phyloP scores from a whole-genome alignment of 2,329 filamentous ascomycete genomes.

The Exophiala xenobiotica region DNA sequence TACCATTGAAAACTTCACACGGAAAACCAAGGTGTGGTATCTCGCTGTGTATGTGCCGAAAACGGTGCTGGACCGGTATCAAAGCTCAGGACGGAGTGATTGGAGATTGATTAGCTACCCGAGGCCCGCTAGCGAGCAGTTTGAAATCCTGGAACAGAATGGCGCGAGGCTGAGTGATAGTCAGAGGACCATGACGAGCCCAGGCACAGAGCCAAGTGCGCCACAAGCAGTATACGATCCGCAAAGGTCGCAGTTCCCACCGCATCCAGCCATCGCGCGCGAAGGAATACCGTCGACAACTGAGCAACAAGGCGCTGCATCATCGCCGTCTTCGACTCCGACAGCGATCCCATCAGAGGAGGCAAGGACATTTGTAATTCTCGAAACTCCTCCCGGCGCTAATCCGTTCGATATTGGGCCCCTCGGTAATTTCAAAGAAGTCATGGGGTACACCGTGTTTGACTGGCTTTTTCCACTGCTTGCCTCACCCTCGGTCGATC shows the following conservation, averaged over 20 bases:
- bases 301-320: background rate
- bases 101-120: slow-evolving; percentile 45
- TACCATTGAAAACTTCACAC: slow-evolving; percentile 75
- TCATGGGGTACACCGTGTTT: slow-evolving; percentile 70
- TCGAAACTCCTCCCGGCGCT: slow-evolving; percentile 69
- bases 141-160: slow-evolving; percentile 22
- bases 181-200: slow-evolving; percentile 8
- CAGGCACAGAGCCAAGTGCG: background rate
- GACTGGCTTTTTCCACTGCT: slow-evolving; percentile 82
- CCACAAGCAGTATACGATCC: slow-evolving; percentile 16
- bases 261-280: background rate
- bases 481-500: slow-evolving; percentile 70
- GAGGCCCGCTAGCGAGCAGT: slow-evolving; percentile 32
- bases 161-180: slow-evolving; percentile 18
- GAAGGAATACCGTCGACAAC: too few species aligned
- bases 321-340: background rate
- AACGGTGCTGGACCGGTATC: slow-evolving; percentile 34
- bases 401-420: slow-evolving; percentile 82
- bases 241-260: slow-evolving; percentile 1
- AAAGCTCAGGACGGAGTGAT: slow-evolving; percentile 35
- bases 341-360: slow-evolving; percentile 41
- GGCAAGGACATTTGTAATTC: slow-evolving; percentile 72
- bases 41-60: slow-evolving; percentile 71
- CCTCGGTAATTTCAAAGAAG: slow-evolving; percentile 68
- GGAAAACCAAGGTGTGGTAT: slow-evolving; percentile 62